Evolutionary conservation across 805 yeast species (phyloP).

Genomic region (Kodamaea nitidulidarum): DNA sequence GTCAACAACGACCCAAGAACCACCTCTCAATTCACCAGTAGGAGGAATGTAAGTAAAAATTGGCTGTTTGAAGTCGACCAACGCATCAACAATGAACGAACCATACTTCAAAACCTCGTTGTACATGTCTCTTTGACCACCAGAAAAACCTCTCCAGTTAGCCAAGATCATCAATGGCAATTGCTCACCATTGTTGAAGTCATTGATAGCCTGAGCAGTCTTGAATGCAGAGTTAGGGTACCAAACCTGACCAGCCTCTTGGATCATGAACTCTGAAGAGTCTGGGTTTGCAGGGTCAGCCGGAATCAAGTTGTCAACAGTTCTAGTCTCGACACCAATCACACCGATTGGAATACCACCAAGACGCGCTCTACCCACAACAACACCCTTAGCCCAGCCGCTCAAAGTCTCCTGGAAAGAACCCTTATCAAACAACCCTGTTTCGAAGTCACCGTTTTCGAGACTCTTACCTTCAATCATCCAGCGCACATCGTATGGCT

Average conservation of each 20-base stretch:
- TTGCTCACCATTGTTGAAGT: conserved; percentile 97
- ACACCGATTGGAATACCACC: conserved; percentile 99
- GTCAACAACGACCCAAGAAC: conserved; percentile 99
- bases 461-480: conserved; percentile 87
- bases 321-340: conserved; percentile 90
- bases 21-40: conserved; percentile 97
- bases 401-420: conserved; percentile 95
- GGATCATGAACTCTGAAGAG: conserved; percentile 80
- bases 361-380: conserved; percentile 96
- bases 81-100: conserved; percentile 93
- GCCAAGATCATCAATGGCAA: conserved; percentile 96
- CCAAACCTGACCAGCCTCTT: conserved; percentile 99
- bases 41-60: conserved; percentile 97
- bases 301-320: conserved; percentile 84
- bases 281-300: conserved; percentile 99
- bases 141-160: conserved; percentile 99
- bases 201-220: conserved; percentile 97
- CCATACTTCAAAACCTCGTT: conserved; percentile 97
- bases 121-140: conserved; percentile 99
- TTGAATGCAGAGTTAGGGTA: conserved; percentile 98
- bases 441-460: conserved; percentile 60
- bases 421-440: conserved; percentile 86
- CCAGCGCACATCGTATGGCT: conserved; percentile 89
- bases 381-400: conserved; percentile 99
- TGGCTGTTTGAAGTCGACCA: conserved; percentile 94